Evolutionary conservation across 1,284 basidiomycete genomes (phyloP).

Genomic region (Cutaneotrichosporon cutaneum): DNA sequence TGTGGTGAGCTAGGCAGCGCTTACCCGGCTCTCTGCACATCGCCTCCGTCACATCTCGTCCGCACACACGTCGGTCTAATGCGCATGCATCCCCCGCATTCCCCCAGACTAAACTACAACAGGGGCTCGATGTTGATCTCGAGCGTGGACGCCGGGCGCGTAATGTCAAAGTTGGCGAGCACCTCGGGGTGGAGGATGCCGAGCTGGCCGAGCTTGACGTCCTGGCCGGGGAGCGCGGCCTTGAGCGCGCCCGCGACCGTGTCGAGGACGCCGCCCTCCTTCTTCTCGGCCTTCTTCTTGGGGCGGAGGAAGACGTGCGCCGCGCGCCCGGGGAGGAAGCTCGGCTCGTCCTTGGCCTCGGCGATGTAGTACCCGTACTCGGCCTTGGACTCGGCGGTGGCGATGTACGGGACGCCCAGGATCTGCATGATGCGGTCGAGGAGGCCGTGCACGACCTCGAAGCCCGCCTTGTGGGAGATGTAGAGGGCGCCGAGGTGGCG

Average conservation of each 20-base stretch:
- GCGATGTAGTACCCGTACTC: slow-evolving; percentile 86
- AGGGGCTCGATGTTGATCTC: slow-evolving; percentile 94
- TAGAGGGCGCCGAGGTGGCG: slow-evolving; percentile 86
- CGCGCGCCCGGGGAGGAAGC: slow-evolving; percentile 92
- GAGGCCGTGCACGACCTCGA: slow-evolving; percentile 94
- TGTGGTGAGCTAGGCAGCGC: background rate
- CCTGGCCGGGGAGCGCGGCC: slow-evolving; percentile 53
- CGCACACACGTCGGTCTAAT: background rate
- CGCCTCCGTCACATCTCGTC: background rate
- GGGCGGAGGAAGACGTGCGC: slow-evolving; percentile 85
- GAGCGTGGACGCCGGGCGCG: slow-evolving; percentile 90
- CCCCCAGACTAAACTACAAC: slow-evolving; percentile 58
- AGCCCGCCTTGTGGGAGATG: slow-evolving; percentile 94
- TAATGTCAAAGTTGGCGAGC: slow-evolving; percentile 87
- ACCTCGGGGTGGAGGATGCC: slow-evolving; percentile 89
- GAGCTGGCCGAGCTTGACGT: slow-evolving; percentile 74
- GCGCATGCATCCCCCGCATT: slow-evolving; percentile 9
- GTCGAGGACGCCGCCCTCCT: slow-evolving; percentile 42
- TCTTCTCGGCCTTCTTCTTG: slow-evolving; percentile 53
- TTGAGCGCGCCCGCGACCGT: slow-evolving; percentile 51
- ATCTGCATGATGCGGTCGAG: slow-evolving; percentile 93
- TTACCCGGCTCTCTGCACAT: background rate
- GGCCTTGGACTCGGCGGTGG: slow-evolving; percentile 60
- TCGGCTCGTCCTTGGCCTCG: slow-evolving; percentile 77
- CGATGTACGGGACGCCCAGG: slow-evolving; percentile 80